Evolutionary conservation across 345 rosid genomes (phyloP).

Genomic region (Populus alba): DNA sequence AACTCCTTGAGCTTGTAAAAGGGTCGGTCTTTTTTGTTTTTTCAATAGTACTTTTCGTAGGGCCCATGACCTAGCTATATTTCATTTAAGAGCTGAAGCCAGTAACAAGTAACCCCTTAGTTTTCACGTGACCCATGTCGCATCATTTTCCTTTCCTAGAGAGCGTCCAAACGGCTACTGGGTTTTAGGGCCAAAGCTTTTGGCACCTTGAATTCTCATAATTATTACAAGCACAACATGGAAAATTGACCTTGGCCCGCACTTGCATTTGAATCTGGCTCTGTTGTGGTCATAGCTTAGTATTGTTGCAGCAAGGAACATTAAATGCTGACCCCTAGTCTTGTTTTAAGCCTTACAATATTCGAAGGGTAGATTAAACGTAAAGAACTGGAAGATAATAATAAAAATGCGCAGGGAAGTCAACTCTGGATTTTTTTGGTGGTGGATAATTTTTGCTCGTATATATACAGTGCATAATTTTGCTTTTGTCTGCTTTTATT

Average conservation of each 20-base stretch:
- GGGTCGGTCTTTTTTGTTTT: constrained; percentile 47
- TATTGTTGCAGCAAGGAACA: neutral
- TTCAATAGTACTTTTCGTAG: neutral
- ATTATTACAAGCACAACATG: neutral
- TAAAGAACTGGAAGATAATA: neutral
- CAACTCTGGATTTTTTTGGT: neutral
- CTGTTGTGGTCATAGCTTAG: neutral
- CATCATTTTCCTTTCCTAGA: constrained; percentile 19
- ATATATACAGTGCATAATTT: neutral
- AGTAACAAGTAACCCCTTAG: neutral
- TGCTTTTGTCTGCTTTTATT: constrained; percentile 12
- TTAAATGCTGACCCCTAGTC: too few species aligned
- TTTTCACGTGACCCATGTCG: constrained; percentile 26
- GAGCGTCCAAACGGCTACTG: neutral
- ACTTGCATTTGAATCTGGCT: neutral
- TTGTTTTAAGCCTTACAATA: neutral
- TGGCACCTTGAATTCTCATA: neutral
- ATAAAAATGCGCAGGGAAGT: neutral
- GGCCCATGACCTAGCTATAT: neutral
- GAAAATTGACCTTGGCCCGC: neutral
- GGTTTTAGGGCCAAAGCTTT: neutral
- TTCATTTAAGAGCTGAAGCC: constrained; percentile 7
- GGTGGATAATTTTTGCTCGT: neutral
- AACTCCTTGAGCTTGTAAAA: constrained; percentile 79
- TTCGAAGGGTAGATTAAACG: neutral